Evolutionary conservation across 345 rosid genomes (phyloP).

Genomic region (Rubroshorea leprosula): DNA sequence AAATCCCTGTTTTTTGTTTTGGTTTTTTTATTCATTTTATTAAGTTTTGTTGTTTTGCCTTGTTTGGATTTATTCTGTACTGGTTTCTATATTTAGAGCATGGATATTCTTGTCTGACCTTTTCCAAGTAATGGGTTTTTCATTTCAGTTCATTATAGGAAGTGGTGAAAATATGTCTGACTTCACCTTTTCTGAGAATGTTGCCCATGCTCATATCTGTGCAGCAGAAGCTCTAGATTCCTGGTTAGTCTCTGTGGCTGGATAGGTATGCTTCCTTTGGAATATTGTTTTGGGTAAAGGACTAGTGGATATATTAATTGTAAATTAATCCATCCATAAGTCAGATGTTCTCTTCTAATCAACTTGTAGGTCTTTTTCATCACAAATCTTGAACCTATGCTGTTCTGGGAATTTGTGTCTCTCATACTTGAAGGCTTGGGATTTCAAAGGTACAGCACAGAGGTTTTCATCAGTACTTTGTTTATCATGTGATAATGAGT

Average conservation of each 20-base stretch:
- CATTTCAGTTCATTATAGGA: slow-evolving; percentile 82
- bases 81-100: not conserved
- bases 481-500: not conserved
- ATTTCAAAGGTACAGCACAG: slow-evolving; percentile 62
- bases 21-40: no score
- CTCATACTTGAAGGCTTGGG: slow-evolving; percentile 65
- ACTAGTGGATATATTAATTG: not conserved
- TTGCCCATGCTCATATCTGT: slow-evolving; percentile 75
- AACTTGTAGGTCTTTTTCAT: slow-evolving; percentile 77
- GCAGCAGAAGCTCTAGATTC: slow-evolving; percentile 75
- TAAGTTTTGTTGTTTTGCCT: not conserved
- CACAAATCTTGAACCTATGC: slow-evolving; percentile 72
- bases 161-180: slow-evolving; percentile 79
- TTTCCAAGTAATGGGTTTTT: slow-evolving; percentile 33
- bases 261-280: slow-evolving; percentile 53
- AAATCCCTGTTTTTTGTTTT: not conserved
- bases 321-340: slow-evolving; percentile 2
- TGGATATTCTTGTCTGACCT: not conserved
- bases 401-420: slow-evolving; percentile 75
- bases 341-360: slow-evolving; percentile 13
- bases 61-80: not conserved
- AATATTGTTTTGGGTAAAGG: not conserved
- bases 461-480: slow-evolving; percentile 6
- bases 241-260: slow-evolving; percentile 63
- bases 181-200: slow-evolving; percentile 87